These are phyloP conservation scores for Trifolium repens DNA, from an alignment of 306 rosid species.

Conservation along the genomic window DNA sequence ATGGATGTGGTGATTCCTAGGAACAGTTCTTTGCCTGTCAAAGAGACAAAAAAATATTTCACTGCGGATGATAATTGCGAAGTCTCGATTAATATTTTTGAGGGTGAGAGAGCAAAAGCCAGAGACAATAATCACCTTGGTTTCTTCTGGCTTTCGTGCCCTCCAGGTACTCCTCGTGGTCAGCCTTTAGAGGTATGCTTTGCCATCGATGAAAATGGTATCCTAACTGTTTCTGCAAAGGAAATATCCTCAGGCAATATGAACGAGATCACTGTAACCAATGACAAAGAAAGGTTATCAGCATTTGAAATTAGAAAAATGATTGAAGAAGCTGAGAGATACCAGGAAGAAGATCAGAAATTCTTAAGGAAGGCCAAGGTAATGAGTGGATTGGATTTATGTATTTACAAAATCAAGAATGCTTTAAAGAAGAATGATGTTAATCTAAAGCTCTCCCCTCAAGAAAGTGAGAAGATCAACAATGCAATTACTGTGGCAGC, in stretches of 20 bases:
- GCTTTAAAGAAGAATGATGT: neutral
- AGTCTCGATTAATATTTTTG: neutral
- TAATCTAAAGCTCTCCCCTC: neutral
- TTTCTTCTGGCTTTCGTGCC: neutral
- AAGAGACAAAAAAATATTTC: too few relatives aligned
- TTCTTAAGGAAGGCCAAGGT: too few relatives aligned
- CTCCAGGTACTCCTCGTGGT: neutral
- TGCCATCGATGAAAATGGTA: neutral
- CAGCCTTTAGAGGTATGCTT: neutral
- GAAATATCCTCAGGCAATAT: neutral
- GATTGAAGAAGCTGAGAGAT: too few relatives aligned
- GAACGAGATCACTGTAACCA: too few relatives aligned
- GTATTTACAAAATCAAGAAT: neutral
- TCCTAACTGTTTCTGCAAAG: constrained; percentile 2
- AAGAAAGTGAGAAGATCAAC: neutral
- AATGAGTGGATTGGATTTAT: too few relatives aligned
- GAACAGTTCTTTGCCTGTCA: too few relatives aligned
- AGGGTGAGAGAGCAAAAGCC: neutral
- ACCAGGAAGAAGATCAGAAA: too few relatives aligned
- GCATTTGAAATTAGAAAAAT: too few relatives aligned
- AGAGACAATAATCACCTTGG: neutral
- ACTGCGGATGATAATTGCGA: too few relatives aligned
- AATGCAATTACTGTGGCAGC: neutral
- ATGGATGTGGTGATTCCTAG: too few relatives aligned
- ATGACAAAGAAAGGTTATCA: too few relatives aligned